phyloP scores from a whole-genome alignment of 2,329 filamentous ascomycete species.

The Xenosphaeropsis pyriputrescens region DNA sequence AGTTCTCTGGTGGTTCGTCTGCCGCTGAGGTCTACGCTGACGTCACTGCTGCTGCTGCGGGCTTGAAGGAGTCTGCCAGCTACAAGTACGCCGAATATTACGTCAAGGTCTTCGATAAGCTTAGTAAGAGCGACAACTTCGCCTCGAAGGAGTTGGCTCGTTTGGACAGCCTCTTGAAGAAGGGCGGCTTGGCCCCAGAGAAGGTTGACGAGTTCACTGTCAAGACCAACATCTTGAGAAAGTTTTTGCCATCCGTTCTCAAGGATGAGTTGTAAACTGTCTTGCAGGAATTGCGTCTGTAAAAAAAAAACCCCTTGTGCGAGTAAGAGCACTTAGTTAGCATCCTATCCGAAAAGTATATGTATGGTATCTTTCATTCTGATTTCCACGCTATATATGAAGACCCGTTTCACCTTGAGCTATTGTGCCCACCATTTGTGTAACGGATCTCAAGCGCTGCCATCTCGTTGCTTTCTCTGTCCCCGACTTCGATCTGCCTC shows the following conservation, averaged over 20 bases:
- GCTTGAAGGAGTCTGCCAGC: slow-evolving; percentile 44
- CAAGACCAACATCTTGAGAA: slow-evolving; percentile 77
- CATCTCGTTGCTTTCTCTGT: no score
- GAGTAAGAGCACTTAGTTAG: no score
- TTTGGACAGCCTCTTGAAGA: slow-evolving; percentile 65
- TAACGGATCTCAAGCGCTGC: no score
- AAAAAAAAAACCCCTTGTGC: no score
- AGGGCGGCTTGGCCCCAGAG: slow-evolving; percentile 69
- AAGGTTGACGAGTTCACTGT: slow-evolving; percentile 81
- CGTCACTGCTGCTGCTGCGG: slow-evolving; percentile 54
- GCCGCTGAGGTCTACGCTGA: slow-evolving; percentile 53
- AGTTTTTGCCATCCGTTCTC: slow-evolving; percentile 36
- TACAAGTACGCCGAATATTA: slow-evolving; percentile 89
- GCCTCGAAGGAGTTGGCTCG: slow-evolving; percentile 75
- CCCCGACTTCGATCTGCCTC: no score
- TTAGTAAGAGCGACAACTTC: slow-evolving; percentile 62
- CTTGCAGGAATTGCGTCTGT: no score
- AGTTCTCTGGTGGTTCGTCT: slow-evolving; percentile 46
- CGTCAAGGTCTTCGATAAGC: slow-evolving; percentile 77
- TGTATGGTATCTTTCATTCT: no score
- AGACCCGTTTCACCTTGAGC: no score
- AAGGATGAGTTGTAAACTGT: slow-evolving; percentile 37
- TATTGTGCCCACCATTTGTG: no score
- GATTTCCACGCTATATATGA: no score
- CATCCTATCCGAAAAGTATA: no score